Evolutionary conservation across 352 stramenopile species (phyloP), one percentile per base, ranked within the genome.

Genomic region (Sclerospora graminicola): DNA sequence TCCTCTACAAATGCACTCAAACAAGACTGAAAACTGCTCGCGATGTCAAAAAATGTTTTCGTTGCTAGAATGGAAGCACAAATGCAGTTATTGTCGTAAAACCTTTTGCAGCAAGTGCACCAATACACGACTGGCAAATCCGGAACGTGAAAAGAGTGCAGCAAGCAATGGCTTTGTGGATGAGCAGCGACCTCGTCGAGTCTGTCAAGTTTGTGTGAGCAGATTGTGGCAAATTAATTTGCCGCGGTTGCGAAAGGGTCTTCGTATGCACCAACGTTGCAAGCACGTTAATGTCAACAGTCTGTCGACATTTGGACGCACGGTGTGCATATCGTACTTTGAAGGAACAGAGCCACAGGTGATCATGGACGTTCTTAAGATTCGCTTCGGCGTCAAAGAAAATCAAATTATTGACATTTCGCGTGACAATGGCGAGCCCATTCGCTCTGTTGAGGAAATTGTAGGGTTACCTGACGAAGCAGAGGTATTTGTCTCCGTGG

Each of bases 51-150:
- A 88, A 30, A 52, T 84, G 42, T 90, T 90, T 34, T 79, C 68
- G 14, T 55, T 90, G 16, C 56, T 90, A 14, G 79, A 90, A 45
- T 90, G 79, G 79, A 87, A 87, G 36, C 76, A 90, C 58, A 79
- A 82, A 35, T 90, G 79, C 60, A 83, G 65, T 27, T 84, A 87
- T 35, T 90, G 79, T 42, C 64, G 62, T 15, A 85, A 85, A 32
- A 70, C 77, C 11, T 87, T 82, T 30, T 90, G 79, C 52, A 82
- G 70, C 51, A 90, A 90, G 57, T 90, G 79, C 53, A 83, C 75
- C n/a, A 83, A 57, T 37, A 90, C 73, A 7, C 63, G 78, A 29
- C 57, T 88, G 8, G 75, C 75, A 2, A 65, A 75, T 13, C 64
- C 68, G 0, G 75, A 84, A 45, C 67, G 71, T 8, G 69, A 79